These are phyloP conservation scores for Fusarium nematophilum DNA, from an alignment of 2,329 filamentous ascomycete species.

Conservation along the genomic window DNA sequence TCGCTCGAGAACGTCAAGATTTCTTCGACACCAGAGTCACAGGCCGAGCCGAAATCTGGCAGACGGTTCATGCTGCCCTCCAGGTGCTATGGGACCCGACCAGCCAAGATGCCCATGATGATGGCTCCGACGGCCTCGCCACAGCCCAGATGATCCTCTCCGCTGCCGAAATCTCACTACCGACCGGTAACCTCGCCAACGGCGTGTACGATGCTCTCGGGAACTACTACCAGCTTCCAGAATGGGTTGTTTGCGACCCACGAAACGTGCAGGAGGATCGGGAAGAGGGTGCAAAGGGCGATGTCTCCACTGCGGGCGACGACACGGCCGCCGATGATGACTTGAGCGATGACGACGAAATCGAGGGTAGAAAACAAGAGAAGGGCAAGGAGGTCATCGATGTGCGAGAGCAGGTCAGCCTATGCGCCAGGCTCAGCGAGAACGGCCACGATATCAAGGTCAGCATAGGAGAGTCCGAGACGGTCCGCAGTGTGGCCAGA, in stretches of 20 bases:
- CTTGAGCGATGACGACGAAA: constrained; percentile 52
- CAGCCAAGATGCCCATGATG: constrained; percentile 48
- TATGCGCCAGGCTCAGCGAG: constrained; percentile 75
- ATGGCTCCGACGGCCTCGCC: constrained; percentile 58
- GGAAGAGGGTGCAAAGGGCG: constrained; percentile 40
- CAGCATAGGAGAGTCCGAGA: constrained; percentile 67
- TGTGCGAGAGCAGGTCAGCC: constrained; percentile 64
- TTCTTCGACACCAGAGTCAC: constrained; percentile 94
- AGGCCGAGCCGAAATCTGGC: constrained; percentile 83
- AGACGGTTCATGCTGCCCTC: constrained; percentile 74
- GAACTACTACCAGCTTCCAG: constrained; percentile 75
- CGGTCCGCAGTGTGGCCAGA: constrained; percentile 71
- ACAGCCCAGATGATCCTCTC: constrained; percentile 85
- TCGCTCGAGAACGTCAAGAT: constrained; percentile 78
- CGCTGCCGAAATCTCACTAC: constrained; percentile 80
- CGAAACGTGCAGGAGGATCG: constrained; percentile 60
- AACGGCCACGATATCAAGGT: constrained; percentile 72
- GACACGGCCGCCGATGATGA: constrained; percentile 52
- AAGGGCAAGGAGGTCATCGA: constrained; percentile 69
- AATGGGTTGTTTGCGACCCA: constrained; percentile 76
- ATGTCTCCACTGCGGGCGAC: constrained; percentile 55
- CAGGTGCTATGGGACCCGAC: constrained; percentile 73
- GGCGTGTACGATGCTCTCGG: constrained; percentile 79
- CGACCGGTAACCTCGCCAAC: constrained; percentile 77
- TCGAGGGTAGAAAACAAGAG: constrained; percentile 60